Percentiles rank a stretch among this genome's conserved stretches.
phyloP scores from a whole-genome alignment of 2,329 filamentous ascomycete species.

The Scytalidium lignicola region DNA sequence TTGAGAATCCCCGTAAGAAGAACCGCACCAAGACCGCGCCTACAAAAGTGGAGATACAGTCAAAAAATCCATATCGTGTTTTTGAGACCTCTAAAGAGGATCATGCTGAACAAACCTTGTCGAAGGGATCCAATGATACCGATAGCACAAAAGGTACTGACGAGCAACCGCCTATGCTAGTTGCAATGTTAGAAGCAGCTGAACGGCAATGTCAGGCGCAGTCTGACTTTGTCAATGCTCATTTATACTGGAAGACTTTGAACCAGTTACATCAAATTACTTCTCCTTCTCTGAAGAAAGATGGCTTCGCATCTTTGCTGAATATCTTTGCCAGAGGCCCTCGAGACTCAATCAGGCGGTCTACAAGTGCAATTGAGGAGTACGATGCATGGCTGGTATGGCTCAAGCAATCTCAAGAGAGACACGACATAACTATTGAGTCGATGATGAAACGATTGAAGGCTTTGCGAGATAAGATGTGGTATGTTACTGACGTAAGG shows the following conservation, averaged over 20 bases:
- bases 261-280: conserved; percentile 63
- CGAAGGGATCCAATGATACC: conserved; percentile 7
- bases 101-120: neutral
- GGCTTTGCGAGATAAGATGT: conserved; percentile 91
- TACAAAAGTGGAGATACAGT: conserved; percentile 39
- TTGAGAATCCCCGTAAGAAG: conserved; percentile 46
- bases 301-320: conserved; percentile 67
- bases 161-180: conserved; percentile 47
- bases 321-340: conserved; percentile 71
- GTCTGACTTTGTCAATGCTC: conserved; percentile 77
- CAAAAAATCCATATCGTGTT: conserved; percentile 52
- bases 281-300: conserved; percentile 55
- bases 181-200: conserved; percentile 71
- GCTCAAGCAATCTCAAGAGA: conserved; percentile 76
- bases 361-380: conserved; percentile 68
- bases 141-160: conserved; percentile 33
- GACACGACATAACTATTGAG: conserved; percentile 69
- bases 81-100: conserved; percentile 14
- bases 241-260: conserved; percentile 79
- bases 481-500: conserved; percentile 92
- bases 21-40: conserved; percentile 49
- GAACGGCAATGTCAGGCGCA: conserved; percentile 71
- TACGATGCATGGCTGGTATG: conserved; percentile 79
- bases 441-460: conserved; percentile 69
- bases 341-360: conserved; percentile 63